These are phyloP conservation scores for Ogataea trehaloabstinens DNA, from an alignment of 805 yeast genomes.

Conservation along the genomic window DNA sequence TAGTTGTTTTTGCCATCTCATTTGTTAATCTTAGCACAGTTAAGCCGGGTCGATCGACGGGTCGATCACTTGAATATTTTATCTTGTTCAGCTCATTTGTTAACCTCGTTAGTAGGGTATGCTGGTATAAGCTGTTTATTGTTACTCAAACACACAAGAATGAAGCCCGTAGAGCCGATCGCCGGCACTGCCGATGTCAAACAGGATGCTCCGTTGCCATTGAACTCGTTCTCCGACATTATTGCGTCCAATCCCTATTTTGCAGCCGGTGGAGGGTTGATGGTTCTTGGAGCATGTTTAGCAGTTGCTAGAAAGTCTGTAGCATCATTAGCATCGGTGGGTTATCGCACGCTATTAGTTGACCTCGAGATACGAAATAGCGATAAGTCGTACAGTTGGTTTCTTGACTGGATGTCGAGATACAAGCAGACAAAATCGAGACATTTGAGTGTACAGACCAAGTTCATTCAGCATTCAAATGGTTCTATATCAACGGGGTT, in stretches of 20 bases:
- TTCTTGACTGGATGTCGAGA: constrained; percentile 92
- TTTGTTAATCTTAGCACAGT: too few species aligned
- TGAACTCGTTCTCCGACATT: constrained; percentile 34
- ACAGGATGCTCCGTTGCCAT: not conserved
- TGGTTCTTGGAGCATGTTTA: constrained; percentile 89
- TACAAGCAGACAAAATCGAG: constrained; percentile 73
- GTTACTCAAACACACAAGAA: too few species aligned
- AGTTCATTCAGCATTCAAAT: constrained; percentile 82
- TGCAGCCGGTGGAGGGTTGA: constrained; percentile 97
- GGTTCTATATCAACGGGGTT: constrained; percentile 87
- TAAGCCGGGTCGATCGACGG: constrained; percentile 11
- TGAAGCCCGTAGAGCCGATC: too few species aligned
- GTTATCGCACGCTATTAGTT: constrained; percentile 81
- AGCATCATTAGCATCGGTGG: constrained; percentile 57
- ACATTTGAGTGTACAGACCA: constrained; percentile 88
- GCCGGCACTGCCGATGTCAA: too few species aligned
- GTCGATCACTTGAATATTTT: constrained; percentile 1
- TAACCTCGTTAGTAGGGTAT: too few species aligned
- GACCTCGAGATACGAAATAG: constrained; percentile 91
- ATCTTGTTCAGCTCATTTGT: too few species aligned
- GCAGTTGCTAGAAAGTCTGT: constrained; percentile 75
- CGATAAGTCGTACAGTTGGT: constrained; percentile 94
- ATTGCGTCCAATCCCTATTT: constrained; percentile 74
- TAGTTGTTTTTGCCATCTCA: not conserved
- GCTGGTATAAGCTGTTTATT: too few species aligned